Base-by-base conservation (phyloP, 805 yeast species). In the Saccharomycopsis fibuligera region DNA sequence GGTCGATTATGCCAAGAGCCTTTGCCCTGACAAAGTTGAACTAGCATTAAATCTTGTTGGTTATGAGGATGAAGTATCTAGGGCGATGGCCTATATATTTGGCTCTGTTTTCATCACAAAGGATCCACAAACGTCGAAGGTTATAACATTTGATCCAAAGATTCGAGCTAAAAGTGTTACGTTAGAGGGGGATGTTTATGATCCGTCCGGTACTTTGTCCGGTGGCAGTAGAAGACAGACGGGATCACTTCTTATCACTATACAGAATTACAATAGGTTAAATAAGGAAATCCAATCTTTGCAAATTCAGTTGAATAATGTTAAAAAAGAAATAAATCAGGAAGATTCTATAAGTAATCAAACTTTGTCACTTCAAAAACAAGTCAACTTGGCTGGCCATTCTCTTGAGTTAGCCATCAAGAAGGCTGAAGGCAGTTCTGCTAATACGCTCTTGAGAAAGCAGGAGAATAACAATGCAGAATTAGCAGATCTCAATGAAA, bases 161-260 rank as follows among this genome's bases (percentile, higher is more conserved):
- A 80, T 91, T 14, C 74, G 87, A 54, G 73, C 90, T 0, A 80
- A 89, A 58, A 82, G 95, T 27, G 88, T 95, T 14, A 93, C 99
- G 0, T 63, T 86, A 30, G 90, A 89, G 47, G 99, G 99, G 45
- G 99, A 93, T 63, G 76, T 83, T 9, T 93, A 90, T 65, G 99
- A 93, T 61, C 99, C 99, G 0, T 88, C 84, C 56, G 99, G 99
- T 14, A 86, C 96, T 5, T 69, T 93, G 24, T 86, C 96, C 1
- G 99, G 99, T 42, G 98, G 98, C n/a, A 81, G 95, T 19, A 74
- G 91, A 56, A 79, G 73, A 54, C 69, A 70, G 43, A 68, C 76
- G 14, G 72, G 78, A 1, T 75, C 88, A 0, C 63, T 84, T 2
- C 69, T 90, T 49, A 62, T 78, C 9, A 78, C 76, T 39, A 77